Base-by-base conservation (phyloP, 2,329 filamentous ascomycete species). In the Hypoxylon sp. region DNA sequence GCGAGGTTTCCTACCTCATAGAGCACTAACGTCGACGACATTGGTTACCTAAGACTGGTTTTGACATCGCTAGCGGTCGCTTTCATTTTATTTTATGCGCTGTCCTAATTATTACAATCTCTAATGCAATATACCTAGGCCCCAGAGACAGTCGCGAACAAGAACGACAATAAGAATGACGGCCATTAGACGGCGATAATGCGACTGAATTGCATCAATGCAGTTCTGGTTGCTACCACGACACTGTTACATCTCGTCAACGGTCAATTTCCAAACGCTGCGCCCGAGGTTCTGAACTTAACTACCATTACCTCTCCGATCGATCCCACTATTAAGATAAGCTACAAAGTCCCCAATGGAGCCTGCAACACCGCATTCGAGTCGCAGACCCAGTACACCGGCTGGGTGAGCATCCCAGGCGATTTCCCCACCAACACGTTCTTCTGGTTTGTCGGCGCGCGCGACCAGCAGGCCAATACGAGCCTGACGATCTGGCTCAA, bases 301-400 rank as follows among this genome's bases (percentile, higher is more conserved):
- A 89, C 85, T 45, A 85, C 86, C 46, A 83, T 91, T 61, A 78
- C 77, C 25, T 91, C 90, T 16, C 87, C 89, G 2, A 80, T 91
- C 70, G 83, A 91, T 75, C 79, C 81, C 27, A 84, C 85, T 69
- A 86, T 93, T 74, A 89, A 86, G 63, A 87, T 93, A 74, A 85
- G 87, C 59, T 93, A 90, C 82, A 92, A 90, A 73, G 80, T 83
- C 34, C 83, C 86, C 3, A 76, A 81, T 6, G 87, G 86, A 47
- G 88, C 85, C 11, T 93, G 91, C 76, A 84, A 81, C 48, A 92
- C 90, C 1, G 86, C 85, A 6, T 91, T 91, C 72, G 74, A 82
- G 46, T 82, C 81, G 0, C 90, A 93, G 76, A 85, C 88, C 75
- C 90, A 92, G 75, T 91, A 89, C 74, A 87, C 88, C 3, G 90